Percentiles rank a stretch among this genome's conserved stretches.
These are phyloP conservation scores for Rhizopogon vinicolor DNA, from an alignment of 768 basidiomycete species.

Conservation along the genomic window DNA sequence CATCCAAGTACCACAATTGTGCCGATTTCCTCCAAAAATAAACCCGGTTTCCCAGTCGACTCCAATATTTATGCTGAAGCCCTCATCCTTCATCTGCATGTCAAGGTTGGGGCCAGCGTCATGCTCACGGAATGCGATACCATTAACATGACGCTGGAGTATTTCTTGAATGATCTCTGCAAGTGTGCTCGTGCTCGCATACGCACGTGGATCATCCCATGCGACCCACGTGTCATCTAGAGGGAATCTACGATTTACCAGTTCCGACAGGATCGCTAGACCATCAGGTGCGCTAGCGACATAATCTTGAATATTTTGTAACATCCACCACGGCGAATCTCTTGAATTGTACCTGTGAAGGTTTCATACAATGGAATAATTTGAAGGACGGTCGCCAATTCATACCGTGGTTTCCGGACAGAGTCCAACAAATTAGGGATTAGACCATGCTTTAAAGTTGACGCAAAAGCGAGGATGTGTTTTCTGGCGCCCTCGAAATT, in stretches of 20 bases:
- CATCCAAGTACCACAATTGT: slow-evolving; percentile 97
- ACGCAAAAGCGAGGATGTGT: slow-evolving; percentile 91
- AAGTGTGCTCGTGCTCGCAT: slow-evolving; percentile 73
- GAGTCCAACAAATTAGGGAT: slow-evolving; percentile 97
- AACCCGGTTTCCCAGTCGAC: slow-evolving; percentile 98
- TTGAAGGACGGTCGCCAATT: background rate
- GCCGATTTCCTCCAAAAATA: slow-evolving; percentile 78
- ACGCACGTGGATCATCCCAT: slow-evolving; percentile 86
- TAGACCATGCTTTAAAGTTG: slow-evolving; percentile 90
- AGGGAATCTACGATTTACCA: slow-evolving; percentile 91
- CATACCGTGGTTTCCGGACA: slow-evolving; percentile 73
- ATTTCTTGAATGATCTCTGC: slow-evolving; percentile 98
- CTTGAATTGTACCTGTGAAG: slow-evolving; percentile 81
- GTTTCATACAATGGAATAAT: background rate
- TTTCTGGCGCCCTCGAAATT: slow-evolving; percentile 79
- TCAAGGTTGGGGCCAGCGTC: slow-evolving; percentile 98
- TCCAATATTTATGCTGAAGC: slow-evolving; percentile 88
- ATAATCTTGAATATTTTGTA: slow-evolving; percentile 98
- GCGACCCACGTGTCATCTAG: slow-evolving; percentile 89
- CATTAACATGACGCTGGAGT: slow-evolving; percentile 86
- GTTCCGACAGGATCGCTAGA: slow-evolving; percentile 69
- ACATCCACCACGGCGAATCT: slow-evolving; percentile 99
- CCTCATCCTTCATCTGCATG: slow-evolving; percentile 90
- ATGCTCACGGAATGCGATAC: slow-evolving; percentile 92
- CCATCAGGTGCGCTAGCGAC: slow-evolving; percentile 81